These are phyloP conservation scores for Phytophthora meadii DNA, from an alignment of 352 stramenopile genomes.

Conservation along the genomic window DNA sequence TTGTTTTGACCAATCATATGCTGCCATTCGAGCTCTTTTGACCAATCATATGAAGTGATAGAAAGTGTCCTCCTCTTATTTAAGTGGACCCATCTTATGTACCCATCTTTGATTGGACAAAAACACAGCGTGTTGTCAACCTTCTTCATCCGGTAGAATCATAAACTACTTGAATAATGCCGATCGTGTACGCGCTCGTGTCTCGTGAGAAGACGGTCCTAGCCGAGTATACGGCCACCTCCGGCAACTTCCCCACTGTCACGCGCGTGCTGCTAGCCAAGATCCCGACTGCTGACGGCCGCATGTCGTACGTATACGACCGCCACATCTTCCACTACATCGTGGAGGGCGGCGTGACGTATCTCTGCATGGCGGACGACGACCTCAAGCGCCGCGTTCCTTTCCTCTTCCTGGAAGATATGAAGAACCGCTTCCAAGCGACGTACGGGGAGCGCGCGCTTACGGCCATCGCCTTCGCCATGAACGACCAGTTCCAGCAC, in stretches of 20 bases:
- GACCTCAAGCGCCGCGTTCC: conserved; percentile 95
- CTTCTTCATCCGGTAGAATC: background rate
- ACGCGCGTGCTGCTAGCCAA: conserved; percentile 97
- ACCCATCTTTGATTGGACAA: no score
- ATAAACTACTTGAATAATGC: conserved; percentile 29
- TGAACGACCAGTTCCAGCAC: conserved; percentile 98
- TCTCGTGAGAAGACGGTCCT: conserved; percentile 98
- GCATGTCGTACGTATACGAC: conserved; percentile 99
- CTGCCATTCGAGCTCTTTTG: no score
- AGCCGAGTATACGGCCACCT: conserved; percentile 96
- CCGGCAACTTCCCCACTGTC: conserved; percentile 98
- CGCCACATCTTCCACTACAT: conserved; percentile 97
- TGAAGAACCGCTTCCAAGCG: conserved; percentile 92
- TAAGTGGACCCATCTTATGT: no score
- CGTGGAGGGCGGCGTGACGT: conserved; percentile 96
- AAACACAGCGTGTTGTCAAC: no score
- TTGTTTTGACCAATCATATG: no score
- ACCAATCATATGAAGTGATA: no score
- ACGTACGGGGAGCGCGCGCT: conserved; percentile 81
- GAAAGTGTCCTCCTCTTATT: background rate
- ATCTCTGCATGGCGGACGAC: conserved; percentile 98
- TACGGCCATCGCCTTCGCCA: conserved; percentile 96
- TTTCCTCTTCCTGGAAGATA: conserved; percentile 98
- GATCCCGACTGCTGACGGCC: conserved; percentile 93
- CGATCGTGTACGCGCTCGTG: conserved; percentile 96